phyloP scores from a whole-genome alignment of 768 basidiomycete species.

The Rhizopogon sp. region DNA sequence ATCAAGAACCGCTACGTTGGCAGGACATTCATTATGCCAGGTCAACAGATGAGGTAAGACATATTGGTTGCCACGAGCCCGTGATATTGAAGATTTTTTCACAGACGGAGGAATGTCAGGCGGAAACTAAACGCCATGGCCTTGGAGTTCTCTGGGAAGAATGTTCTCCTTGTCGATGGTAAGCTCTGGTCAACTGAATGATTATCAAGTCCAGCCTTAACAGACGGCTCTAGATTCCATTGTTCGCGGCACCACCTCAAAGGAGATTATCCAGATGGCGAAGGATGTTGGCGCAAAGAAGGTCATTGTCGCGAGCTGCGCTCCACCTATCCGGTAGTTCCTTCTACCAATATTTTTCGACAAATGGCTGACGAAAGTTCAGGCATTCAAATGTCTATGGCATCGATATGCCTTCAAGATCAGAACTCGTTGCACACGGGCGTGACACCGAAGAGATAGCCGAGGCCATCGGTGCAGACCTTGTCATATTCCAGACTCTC shows the following conservation, averaged over 20 bases:
- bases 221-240: conserved; percentile 71
- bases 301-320: conserved; percentile 94
- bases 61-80: background rate
- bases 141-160: conserved; percentile 87
- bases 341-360: background rate
- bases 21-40: conserved; percentile 99
- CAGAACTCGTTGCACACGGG: conserved; percentile 84
- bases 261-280: conserved; percentile 99
- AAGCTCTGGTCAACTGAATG: conserved; percentile 12
- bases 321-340: conserved; percentile 85
- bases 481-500: conserved; percentile 93
- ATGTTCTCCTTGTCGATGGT: conserved; percentile 96
- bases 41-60: conserved; percentile 83
- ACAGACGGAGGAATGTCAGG: conserved; percentile 88
- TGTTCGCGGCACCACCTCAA: conserved; percentile 96
- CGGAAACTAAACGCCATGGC: conserved; percentile 98
- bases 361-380: conserved; percentile 1
- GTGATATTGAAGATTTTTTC: conserved; percentile 1
- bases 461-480: conserved; percentile 83
- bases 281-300: conserved; percentile 97
- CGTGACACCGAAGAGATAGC: conserved; percentile 72
- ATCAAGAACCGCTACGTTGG: conserved; percentile 99
- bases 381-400: conserved; percentile 96
- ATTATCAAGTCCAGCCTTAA: background rate
- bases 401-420: conserved; percentile 98